A percentile compares a stretch with the other conserved stretches of the same genome.
Evolutionary conservation across 169 alveolate genomes (phyloP).

Genomic region (Plasmodium gaboni): DNA sequence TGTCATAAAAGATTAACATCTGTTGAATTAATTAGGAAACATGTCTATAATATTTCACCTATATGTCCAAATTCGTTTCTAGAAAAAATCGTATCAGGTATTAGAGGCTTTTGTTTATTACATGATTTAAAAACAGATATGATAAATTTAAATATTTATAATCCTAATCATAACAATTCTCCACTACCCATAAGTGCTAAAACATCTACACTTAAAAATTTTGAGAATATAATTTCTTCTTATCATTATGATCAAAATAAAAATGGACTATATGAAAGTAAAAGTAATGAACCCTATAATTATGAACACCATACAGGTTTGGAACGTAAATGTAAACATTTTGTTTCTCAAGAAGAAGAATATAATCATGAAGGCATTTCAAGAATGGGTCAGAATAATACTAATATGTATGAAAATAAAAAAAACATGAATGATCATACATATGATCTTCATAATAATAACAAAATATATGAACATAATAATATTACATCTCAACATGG

Average conservation of each 20-base stretch:
- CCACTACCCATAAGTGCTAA: background rate
- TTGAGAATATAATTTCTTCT: constrained; percentile 39
- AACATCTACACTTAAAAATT: background rate
- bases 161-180: background rate
- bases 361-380: too few species aligned
- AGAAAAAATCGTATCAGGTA: constrained; percentile 59
- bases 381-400: too few species aligned
- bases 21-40: constrained; percentile 54
- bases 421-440: too few species aligned
- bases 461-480: too few species aligned
- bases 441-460: too few species aligned
- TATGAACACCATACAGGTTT: too few species aligned
- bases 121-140: constrained; percentile 59
- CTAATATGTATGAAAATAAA: too few species aligned
- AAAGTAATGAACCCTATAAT: too few species aligned
- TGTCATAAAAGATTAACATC: constrained; percentile 55
- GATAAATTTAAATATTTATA: background rate
- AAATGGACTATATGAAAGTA: background rate
- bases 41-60: constrained; percentile 69
- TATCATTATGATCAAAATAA: constrained; percentile 8
- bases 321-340: too few species aligned
- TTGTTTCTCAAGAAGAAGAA: too few species aligned
- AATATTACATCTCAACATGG: too few species aligned
- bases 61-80: constrained; percentile 56
- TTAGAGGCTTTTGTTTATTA: constrained; percentile 65